Conservation (phyloP, 1,284 basidiomycete species). For the Cystobasidium sp. region DNA sequence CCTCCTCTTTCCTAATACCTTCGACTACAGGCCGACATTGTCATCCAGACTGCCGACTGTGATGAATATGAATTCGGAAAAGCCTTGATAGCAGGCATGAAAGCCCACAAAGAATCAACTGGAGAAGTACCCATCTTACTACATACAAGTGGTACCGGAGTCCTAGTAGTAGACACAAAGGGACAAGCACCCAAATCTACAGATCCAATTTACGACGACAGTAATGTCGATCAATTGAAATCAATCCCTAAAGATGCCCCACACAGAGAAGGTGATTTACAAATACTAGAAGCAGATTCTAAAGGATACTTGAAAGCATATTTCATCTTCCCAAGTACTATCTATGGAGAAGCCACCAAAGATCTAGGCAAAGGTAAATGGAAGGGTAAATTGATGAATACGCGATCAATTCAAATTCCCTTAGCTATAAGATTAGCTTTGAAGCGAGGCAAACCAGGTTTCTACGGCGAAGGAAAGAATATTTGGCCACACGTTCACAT, state of each 20-base stretch:
- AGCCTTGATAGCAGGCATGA: slow-evolving; percentile 56
- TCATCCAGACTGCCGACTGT: slow-evolving; percentile 56
- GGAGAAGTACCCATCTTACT: slow-evolving; percentile 56
- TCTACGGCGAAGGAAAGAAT: slow-evolving; percentile 57
- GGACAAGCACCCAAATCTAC: slow-evolving; percentile 39
- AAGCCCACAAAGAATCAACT: slow-evolving; percentile 54
- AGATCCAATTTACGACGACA: slow-evolving; percentile 47
- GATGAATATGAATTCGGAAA: slow-evolving; percentile 54
- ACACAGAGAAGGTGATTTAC: slow-evolving; percentile 55
- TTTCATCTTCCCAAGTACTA: slow-evolving; percentile 58
- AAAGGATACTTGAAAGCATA: slow-evolving; percentile 55
- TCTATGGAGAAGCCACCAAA: slow-evolving; percentile 54
- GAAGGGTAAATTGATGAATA: slow-evolving; percentile 55
- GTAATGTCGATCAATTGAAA: slow-evolving; percentile 54
- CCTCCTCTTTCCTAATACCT: slow-evolving; percentile 42
- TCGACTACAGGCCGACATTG: slow-evolving; percentile 54
- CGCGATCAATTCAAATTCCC: slow-evolving; percentile 55
- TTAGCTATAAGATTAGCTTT: slow-evolving; percentile 54
- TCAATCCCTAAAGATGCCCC: slow-evolving; percentile 49
- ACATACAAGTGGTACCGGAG: slow-evolving; percentile 58
- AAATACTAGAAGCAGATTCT: slow-evolving; percentile 56
- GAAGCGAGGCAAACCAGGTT: slow-evolving; percentile 55
- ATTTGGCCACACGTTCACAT: slow-evolving; percentile 48
- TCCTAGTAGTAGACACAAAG: slow-evolving; percentile 52
- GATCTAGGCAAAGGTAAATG: slow-evolving; percentile 52